A percentile compares a stretch with the other conserved stretches of the same genome.
phyloP scores from a whole-genome alignment of 164 flowering plant species.

The Magnolia officinalis region DNA sequence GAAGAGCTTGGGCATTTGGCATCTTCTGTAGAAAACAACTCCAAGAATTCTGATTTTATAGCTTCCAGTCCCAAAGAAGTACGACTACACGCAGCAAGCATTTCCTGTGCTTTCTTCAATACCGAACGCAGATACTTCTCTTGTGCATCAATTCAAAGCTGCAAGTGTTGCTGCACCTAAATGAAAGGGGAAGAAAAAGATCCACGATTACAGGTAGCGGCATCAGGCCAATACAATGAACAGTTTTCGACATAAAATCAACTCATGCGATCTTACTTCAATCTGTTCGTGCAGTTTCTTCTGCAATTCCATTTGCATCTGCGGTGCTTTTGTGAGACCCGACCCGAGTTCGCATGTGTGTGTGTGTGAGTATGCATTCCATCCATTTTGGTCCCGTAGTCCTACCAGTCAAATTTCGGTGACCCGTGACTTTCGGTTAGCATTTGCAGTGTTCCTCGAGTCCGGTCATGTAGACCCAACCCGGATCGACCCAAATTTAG shows the following conservation, averaged over 20 bases:
- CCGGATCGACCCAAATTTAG: too few relatives aligned
- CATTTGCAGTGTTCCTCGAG: too few relatives aligned
- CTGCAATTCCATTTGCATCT: conserved; percentile 87
- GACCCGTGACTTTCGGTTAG: too few relatives aligned
- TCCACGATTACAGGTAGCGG: neutral
- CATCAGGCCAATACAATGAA: neutral
- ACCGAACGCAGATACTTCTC: conserved; percentile 84
- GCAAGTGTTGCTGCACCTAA: conserved; percentile 92
- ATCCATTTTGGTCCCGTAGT: too few relatives aligned
- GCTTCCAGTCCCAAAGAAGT: conserved; percentile 47
- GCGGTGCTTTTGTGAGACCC: conserved; percentile 72
- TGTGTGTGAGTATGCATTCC: too few relatives aligned
- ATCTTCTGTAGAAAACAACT: too few relatives aligned
- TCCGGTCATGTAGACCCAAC: too few relatives aligned
- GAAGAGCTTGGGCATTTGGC: too few relatives aligned
- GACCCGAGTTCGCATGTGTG: too few relatives aligned
- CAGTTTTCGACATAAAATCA: neutral
- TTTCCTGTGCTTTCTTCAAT: conserved; percentile 77
- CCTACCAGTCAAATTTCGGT: too few relatives aligned
- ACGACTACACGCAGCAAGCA: conserved; percentile 52
- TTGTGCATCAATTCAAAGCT: conserved; percentile 93
- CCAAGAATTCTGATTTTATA: conserved; percentile 57
- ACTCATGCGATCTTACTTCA: conserved; percentile 43
- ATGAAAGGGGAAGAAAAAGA: neutral
- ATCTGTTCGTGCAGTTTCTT: conserved; percentile 85